Conservation (phyloP, 2,329 filamentous ascomycete genomes). For the Cladosporium halotolerans region DNA sequence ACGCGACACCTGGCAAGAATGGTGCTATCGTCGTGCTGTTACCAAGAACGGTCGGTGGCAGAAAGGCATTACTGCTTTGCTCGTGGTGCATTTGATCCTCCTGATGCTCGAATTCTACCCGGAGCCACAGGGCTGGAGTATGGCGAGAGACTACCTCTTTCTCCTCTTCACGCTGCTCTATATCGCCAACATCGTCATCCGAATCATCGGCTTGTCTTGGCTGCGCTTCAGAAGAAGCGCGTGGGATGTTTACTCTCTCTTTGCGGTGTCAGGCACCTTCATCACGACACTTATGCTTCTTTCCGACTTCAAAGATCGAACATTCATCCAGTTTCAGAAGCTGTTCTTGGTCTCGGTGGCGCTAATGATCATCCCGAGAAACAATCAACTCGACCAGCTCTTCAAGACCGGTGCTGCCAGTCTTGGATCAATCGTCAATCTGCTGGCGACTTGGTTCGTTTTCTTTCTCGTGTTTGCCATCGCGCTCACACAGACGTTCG, state of each 20-base stretch:
- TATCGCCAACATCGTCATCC: conserved; percentile 72
- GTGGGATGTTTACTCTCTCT: conserved; percentile 87
- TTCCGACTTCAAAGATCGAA: conserved; percentile 46
- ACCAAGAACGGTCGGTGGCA: conserved; percentile 95
- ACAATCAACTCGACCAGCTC: conserved; percentile 93
- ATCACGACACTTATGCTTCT: conserved; percentile 74
- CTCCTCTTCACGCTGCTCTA: conserved; percentile 76
- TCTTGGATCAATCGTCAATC: conserved; percentile 80
- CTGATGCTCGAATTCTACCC: conserved; percentile 81
- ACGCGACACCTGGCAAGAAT: conserved; percentile 70
- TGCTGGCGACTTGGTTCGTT: conserved; percentile 94
- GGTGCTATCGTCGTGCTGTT: conserved; percentile 91
- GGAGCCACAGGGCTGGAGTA: conserved; percentile 65
- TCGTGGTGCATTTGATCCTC: conserved; percentile 76
- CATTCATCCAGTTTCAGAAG: conserved; percentile 83
- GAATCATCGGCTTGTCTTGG: conserved; percentile 86
- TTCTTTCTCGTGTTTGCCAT: conserved; percentile 96
- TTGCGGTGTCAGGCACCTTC: conserved; percentile 74
- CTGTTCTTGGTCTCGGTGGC: conserved; percentile 87
- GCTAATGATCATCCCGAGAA: conserved; percentile 85
- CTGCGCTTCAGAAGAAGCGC: conserved; percentile 83
- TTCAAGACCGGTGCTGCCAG: conserved; percentile 98
- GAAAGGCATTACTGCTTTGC: conserved; percentile 66
- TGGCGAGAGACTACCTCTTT: conserved; percentile 63
- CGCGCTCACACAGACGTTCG: conserved; percentile 91